A percentile compares a stretch with the other conserved stretches of the same genome.
phyloP scores from a whole-genome alignment of 1,284 basidiomycete species.

The Moesziomyces parantarcticus region DNA sequence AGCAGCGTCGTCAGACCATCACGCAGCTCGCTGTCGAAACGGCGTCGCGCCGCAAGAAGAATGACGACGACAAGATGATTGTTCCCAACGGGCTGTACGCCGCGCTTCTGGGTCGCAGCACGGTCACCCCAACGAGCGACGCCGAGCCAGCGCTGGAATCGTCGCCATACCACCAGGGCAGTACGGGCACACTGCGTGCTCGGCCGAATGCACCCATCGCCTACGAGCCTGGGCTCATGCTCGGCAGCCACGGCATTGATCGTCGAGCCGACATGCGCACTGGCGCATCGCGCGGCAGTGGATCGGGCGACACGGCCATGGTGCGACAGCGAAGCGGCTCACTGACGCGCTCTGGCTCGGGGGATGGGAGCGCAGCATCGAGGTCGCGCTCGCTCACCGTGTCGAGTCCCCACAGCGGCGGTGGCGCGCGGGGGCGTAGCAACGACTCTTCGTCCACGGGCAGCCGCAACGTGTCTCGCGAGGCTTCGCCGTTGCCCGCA shows the following conservation, averaged over 20 bases:
- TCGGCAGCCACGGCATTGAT: constrained; percentile 1
- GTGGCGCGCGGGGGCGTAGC: constrained; percentile 5
- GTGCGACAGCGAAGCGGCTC: constrained; percentile 12
- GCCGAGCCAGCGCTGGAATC: background rate
- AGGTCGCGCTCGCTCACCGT: constrained; percentile 19
- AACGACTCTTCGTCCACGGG: constrained; percentile 6
- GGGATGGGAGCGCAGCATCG: background rate
- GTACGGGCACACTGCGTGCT: background rate
- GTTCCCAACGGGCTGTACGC: constrained; percentile 26
- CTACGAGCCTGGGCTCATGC: constrained; percentile 27
- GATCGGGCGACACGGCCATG: too few species aligned
- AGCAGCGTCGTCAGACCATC: constrained; percentile 20
- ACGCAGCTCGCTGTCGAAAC: constrained; percentile 19
- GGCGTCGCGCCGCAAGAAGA: constrained; percentile 1
- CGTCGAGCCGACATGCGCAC: too few species aligned
- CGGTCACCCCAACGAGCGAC: background rate
- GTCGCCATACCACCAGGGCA: constrained; percentile 10
- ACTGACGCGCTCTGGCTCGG: constrained; percentile 7
- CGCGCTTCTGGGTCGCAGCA: constrained; percentile 13
- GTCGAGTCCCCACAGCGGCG: constrained; percentile 1
- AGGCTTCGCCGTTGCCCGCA: constrained; percentile 14
- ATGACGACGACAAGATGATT: constrained; percentile 8
- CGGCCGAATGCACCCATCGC: constrained; percentile 5
- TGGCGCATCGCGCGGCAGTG: too few species aligned
- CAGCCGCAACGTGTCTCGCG: constrained; percentile 24